phyloP scores from a whole-genome alignment of 495 filamentous ascomycete genomes.

The Filosporella fistucella region DNA sequence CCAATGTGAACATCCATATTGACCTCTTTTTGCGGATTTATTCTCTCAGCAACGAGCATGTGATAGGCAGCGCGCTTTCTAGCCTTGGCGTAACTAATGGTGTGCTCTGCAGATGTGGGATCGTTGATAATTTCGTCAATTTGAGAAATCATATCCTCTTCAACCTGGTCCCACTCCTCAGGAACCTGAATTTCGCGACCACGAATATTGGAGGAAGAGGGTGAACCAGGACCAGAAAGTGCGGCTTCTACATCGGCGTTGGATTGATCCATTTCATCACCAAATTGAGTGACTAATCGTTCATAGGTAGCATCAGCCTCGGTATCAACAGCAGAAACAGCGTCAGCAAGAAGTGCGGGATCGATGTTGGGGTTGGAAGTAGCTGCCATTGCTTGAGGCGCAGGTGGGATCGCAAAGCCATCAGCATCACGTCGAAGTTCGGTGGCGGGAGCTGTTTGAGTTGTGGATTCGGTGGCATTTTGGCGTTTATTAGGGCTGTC shows the following conservation, averaged over 20 bases:
- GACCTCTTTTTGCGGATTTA: constrained; percentile 24
- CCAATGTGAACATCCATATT: constrained; percentile 54
- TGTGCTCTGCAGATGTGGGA: constrained; percentile 41
- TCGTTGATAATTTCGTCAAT: constrained; percentile 43
- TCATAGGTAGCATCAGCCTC: neutral
- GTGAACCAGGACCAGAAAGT: no score
- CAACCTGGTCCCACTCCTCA: constrained; percentile 43
- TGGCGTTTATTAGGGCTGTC: constrained; percentile 11
- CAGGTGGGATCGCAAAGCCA: constrained; percentile 47
- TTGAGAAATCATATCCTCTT: constrained; percentile 41
- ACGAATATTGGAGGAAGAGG: no score
- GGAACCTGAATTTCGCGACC: constrained; percentile 25
- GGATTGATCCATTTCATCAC: neutral
- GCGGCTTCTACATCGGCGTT: constrained; percentile 11
- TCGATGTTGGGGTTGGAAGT: constrained; percentile 27
- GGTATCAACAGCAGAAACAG: neutral
- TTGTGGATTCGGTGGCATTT: constrained; percentile 4
- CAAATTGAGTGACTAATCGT: constrained; percentile 9
- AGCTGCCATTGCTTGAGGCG: constrained; percentile 21
- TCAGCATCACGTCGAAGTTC: constrained; percentile 41
- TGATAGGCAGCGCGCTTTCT: constrained; percentile 31
- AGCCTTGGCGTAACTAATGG: constrained; percentile 37
- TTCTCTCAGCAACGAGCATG: constrained; percentile 26
- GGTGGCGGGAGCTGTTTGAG: constrained; percentile 4
- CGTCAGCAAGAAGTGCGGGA: neutral